Evolutionary conservation across 2,329 filamentous ascomycete species (phyloP).

Genomic region (Microsporum audouinii): DNA sequence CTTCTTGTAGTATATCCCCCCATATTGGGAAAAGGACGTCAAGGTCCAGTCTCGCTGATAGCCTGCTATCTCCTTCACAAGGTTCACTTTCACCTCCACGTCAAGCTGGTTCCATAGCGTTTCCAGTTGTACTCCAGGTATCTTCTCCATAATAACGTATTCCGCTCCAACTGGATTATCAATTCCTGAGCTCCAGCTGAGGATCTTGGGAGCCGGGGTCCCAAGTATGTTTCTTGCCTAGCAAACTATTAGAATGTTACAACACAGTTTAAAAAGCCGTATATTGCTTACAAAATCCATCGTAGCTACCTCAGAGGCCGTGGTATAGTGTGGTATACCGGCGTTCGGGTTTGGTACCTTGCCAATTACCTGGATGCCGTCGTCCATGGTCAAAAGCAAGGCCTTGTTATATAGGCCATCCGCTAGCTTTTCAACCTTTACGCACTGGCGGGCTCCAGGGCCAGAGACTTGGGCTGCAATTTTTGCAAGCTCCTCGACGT

Average conservation of each 20-base stretch:
- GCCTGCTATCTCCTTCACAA: constrained; percentile 14
- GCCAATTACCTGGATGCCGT: constrained; percentile 16
- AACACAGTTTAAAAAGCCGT: not conserved
- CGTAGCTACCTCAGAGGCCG: constrained; percentile 20
- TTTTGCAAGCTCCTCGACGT: constrained; percentile 1
- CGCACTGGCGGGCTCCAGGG: not conserved
- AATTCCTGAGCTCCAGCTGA: constrained; percentile 14
- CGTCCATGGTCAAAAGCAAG: constrained; percentile 18
- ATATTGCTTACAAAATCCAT: constrained; percentile 14
- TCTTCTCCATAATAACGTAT: constrained; percentile 18
- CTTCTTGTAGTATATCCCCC: constrained; percentile 18
- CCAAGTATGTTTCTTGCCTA: not conserved
- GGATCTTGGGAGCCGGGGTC: constrained; percentile 5
- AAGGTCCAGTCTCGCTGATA: constrained; percentile 21
- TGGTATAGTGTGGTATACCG: constrained; percentile 15
- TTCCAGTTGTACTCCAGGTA: constrained; percentile 14
- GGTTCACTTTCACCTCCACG: constrained; percentile 12
- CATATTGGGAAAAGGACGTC: constrained; percentile 10
- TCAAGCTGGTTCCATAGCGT: constrained; percentile 13
- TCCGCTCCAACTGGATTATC: constrained; percentile 15
- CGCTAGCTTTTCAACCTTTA: constrained; percentile 13
- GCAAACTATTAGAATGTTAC: not conserved
- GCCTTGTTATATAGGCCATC: constrained; percentile 20
- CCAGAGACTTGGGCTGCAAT: constrained; percentile 3
- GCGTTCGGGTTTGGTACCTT: constrained; percentile 18